phyloP scores from a whole-genome alignment of 2,329 filamentous ascomycete genomes.

The Diaporthe amygdali region DNA sequence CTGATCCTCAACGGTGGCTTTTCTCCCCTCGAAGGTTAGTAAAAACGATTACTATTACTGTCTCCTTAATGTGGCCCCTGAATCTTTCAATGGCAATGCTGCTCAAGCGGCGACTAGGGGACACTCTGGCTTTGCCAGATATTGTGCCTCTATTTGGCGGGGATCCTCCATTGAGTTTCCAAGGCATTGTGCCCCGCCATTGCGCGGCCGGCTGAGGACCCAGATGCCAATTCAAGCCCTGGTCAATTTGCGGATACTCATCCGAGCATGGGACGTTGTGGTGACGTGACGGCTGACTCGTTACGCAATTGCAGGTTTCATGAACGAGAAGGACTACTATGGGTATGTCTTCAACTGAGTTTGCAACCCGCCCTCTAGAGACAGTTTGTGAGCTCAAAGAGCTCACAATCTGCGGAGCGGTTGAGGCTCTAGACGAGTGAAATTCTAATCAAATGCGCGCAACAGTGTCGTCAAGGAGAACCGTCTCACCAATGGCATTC shows the following conservation, averaged over 20 bases:
- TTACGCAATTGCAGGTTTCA: constrained; percentile 70
- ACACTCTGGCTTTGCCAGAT: background rate
- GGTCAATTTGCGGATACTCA: constrained; percentile 6
- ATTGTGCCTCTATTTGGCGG: constrained; percentile 11
- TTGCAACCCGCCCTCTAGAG: background rate
- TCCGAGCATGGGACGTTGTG: constrained; percentile 5
- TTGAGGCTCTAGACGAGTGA: background rate
- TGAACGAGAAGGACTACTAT: constrained; percentile 97
- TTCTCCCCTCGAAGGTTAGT: constrained; percentile 91
- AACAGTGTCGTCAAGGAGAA: constrained; percentile 84
- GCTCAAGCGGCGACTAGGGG: background rate
- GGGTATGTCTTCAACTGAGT: constrained; percentile 60
- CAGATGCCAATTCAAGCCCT: constrained; percentile 7
- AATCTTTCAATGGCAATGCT: background rate
- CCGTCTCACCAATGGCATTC: constrained; percentile 84
- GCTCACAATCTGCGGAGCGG: background rate
- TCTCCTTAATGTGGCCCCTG: background rate
- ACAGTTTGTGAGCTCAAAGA: background rate
- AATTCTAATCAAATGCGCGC: background rate
- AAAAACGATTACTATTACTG: background rate
- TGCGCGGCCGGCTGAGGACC: constrained; percentile 5
- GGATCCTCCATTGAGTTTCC: constrained; percentile 5
- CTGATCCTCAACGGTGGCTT: constrained; percentile 97
- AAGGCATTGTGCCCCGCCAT: constrained; percentile 19
- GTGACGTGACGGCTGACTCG: constrained; percentile 21